Evolutionary conservation across 1,139 yeast species (phyloP).

Genomic region (Hanseniaspora gamundiae): DNA sequence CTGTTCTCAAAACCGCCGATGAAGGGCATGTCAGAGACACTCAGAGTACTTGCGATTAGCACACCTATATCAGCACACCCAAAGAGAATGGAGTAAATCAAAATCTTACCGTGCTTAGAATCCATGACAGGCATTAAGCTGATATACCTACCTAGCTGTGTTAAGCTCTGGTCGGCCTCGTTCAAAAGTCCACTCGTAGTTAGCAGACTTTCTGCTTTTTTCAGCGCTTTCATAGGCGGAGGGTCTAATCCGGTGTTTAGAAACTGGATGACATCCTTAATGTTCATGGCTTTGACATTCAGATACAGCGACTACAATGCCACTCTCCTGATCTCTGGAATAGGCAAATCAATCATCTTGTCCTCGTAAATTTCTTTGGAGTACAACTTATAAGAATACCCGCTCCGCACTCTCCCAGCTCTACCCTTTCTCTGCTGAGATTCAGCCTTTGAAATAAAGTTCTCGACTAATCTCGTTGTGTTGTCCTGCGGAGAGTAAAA

Average conservation of each 20-base stretch:
- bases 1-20: slow-evolving; percentile 48
- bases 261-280: slow-evolving; percentile 56
- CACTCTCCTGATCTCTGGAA: slow-evolving; percentile 81
- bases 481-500: slow-evolving; percentile 56
- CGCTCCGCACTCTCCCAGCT: slow-evolving; percentile 90
- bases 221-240: slow-evolving; percentile 47
- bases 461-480: slow-evolving; percentile 61
- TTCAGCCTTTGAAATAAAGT: slow-evolving; percentile 87
- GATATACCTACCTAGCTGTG: slow-evolving; percentile 71
- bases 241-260: slow-evolving; percentile 71
- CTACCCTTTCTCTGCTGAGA: slow-evolving; percentile 92
- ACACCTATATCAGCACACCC: slow-evolving; percentile 72
- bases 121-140: slow-evolving; percentile 75
- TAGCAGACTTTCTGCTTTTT: slow-evolving; percentile 49
- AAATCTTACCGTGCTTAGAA: slow-evolving; percentile 68
- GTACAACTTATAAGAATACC: slow-evolving; percentile 71
- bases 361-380: slow-evolving; percentile 45
- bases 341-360: slow-evolving; percentile 57
- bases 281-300: slow-evolving; percentile 82
- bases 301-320: slow-evolving; percentile 73
- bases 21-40: slow-evolving; percentile 61
- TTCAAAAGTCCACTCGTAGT: slow-evolving; percentile 62
- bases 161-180: slow-evolving; percentile 37
- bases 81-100: slow-evolving; percentile 69
- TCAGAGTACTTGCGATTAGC: slow-evolving; percentile 61